These are phyloP conservation scores for Fusarium odoratissimum DNA, from an alignment of 2,329 filamentous ascomycete genomes.

Conservation along the genomic window DNA sequence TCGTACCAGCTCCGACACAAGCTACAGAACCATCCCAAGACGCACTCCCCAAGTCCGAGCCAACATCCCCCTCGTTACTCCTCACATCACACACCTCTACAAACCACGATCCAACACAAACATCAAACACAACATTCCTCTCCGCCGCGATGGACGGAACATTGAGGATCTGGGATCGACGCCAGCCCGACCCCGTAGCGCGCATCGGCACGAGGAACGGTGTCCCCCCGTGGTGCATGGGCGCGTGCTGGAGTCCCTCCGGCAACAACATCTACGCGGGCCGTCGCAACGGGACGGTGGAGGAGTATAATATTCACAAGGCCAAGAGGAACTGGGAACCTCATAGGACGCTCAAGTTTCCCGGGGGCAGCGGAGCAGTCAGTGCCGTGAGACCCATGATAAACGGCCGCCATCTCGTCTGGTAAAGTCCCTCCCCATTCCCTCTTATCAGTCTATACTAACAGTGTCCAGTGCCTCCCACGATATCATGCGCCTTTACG, in stretches of 20 bases:
- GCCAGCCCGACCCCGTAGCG: constrained; percentile 80
- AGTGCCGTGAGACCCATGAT: constrained; percentile 91
- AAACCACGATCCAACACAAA: constrained; percentile 66
- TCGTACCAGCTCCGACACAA: constrained; percentile 24
- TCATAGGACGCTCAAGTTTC: constrained; percentile 85
- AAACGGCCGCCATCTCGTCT: constrained; percentile 91
- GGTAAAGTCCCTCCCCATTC: constrained; percentile 55
- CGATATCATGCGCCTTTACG: constrained; percentile 93
- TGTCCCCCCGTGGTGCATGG: constrained; percentile 97
- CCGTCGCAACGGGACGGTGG: constrained; percentile 89
- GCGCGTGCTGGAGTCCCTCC: constrained; percentile 94
- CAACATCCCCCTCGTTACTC: constrained; percentile 46
- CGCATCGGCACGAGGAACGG: constrained; percentile 78
- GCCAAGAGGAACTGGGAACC: constrained; percentile 74
- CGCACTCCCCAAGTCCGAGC: constrained; percentile 24
- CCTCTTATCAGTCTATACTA: background rate
- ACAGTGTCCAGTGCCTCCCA: constrained; percentile 78
- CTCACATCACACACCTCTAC: constrained; percentile 52
- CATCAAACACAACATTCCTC: constrained; percentile 84
- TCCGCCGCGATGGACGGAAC: constrained; percentile 89
- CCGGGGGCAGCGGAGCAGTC: constrained; percentile 87
- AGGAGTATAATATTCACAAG: constrained; percentile 91
- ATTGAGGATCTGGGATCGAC: constrained; percentile 92
- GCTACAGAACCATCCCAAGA: constrained; percentile 22
- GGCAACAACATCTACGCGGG: constrained; percentile 96